Evolutionary conservation across 2,329 filamentous ascomycete genomes (phyloP), one percentile per base, ranked within the genome.

Genomic region (Fusarium dimerum): DNA sequence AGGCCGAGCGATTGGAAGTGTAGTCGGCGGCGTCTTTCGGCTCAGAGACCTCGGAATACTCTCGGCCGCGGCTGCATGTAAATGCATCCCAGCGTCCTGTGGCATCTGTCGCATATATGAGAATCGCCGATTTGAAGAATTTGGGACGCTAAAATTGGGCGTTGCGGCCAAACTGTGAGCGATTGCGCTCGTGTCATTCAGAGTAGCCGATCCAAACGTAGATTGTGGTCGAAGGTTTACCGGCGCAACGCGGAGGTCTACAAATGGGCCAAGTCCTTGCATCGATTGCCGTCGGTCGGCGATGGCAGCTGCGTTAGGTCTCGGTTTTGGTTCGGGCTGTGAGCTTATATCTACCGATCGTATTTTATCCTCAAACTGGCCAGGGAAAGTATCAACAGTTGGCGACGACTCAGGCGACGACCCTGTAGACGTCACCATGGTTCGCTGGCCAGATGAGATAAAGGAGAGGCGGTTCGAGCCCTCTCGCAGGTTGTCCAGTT

Each of bases 371-470:
- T 66, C 59, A 40, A 54, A 45, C 34, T 55, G 30, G 48, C 53
- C 36, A 13, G 64, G 65, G 50, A 83, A 84, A 48, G 73, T 81
- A 36, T 81, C 78, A 12, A 76, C 72, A 1, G 76, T 76, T 0
- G 84, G 84, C 2, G 84, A 86, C 50, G 73, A 76, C 15, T 80
- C 74, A 3, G 82, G 80, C 0, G 84, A 86, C 5, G 62, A 65
- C 30, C 74, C 77, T 16, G 78, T 76, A 0, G 84, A 86, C 2
- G 83, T 86, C 8, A 85, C 64, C 26, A 83, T 71, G 3, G 84
- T 87, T 52, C 81, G 76, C 63, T 86, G 82, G 7, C 81, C 80
- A 6, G 82, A 84, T 2, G 84, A 87, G 39, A 84, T 74, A 56
- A 77, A 81, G 0, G 84, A 87, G 5, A 84, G 73, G 6, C 84